Base-by-base conservation (phyloP, 306 rosid species). In the Crotalaria pallida region DNA sequence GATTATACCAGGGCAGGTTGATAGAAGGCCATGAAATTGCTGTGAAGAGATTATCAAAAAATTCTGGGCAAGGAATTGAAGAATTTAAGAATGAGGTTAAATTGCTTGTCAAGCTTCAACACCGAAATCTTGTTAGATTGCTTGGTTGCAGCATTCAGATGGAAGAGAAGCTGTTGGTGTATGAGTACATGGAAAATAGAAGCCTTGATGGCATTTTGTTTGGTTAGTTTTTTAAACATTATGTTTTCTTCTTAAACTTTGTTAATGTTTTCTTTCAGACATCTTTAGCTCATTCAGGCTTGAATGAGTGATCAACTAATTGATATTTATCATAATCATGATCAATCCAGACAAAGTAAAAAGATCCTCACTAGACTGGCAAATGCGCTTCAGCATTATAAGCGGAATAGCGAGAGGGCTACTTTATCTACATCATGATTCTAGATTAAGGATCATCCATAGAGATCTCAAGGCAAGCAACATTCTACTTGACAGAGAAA, bases 391-490 rank as follows among this genome's bases (percentile, higher is more conserved):
- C 80, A 71, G 74, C 69, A 88, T 90, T 47, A 78, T 90, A 22
- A 71, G 89, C 3, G 96, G 95, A 45, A 88, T 80, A 52, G 95
- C 92, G n/a, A 55, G 95, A 58, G 96, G 96, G 19, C 92, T 90
- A 40, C 92, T 90, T 63, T 90, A 90, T 76, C 79, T 90, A 51
- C 96, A 90, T 58, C 90, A 90, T 57, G 95, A 90, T 83, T 90
- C 96, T 0, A 82, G 96, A 70, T 83, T 90, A 55, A 80, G 87
- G 57, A 92, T 92, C 19, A 92, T 92, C 56, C 96, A 92, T 44
- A 84, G 96, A 27, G 98, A 90, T 78, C 88, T 90, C 63, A 90
- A 90, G 74, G 92, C 92, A 38, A 86, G 96, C 74, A 90, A 90
- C 64, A 72, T 90, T 69, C 75, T 90, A 22, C 92, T 90, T 10